phyloP scores from a whole-genome alignment of 1,139 yeast genomes.

The Nakaseomyces sp. region DNA sequence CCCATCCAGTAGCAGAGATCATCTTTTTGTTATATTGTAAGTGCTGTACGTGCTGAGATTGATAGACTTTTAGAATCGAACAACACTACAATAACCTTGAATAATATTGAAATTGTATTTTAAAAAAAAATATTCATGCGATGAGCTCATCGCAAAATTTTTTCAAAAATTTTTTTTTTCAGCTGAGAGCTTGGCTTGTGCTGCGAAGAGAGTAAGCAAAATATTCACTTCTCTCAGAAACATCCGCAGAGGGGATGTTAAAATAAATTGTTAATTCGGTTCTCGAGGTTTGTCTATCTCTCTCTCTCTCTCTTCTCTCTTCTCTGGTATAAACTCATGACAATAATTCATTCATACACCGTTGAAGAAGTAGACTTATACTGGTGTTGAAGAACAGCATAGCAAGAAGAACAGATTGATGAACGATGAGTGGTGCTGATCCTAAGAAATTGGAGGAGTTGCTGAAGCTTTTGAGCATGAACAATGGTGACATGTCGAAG shows the following conservation, averaged over 20 bases:
- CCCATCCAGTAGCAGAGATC: conserved; percentile 94
- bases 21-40: conserved; percentile 31
- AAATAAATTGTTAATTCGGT: too few species aligned
- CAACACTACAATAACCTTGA: background rate
- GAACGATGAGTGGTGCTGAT: background rate
- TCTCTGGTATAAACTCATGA: too few species aligned
- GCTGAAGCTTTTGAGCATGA: conserved; percentile 33
- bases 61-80: too few species aligned
- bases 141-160: conserved; percentile 12
- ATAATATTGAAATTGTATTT: background rate
- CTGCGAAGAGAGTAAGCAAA: too few species aligned
- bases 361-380: too few species aligned
- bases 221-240: too few species aligned
- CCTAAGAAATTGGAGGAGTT: conserved; percentile 27
- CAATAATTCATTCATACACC: too few species aligned
- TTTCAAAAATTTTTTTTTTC: conserved; percentile 4
- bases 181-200: too few species aligned
- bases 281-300: too few species aligned
- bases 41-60: too few species aligned
- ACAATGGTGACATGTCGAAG: conserved; percentile 38
- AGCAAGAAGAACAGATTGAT: background rate
- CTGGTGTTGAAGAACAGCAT: too few species aligned
- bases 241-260: background rate
- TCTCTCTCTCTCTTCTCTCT: too few species aligned
- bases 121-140: background rate